A percentile compares a stretch with the other conserved stretches of the same genome.
Evolutionary conservation across 352 stramenopile genomes (phyloP).

Genomic region (Phytophthora ramorum): DNA sequence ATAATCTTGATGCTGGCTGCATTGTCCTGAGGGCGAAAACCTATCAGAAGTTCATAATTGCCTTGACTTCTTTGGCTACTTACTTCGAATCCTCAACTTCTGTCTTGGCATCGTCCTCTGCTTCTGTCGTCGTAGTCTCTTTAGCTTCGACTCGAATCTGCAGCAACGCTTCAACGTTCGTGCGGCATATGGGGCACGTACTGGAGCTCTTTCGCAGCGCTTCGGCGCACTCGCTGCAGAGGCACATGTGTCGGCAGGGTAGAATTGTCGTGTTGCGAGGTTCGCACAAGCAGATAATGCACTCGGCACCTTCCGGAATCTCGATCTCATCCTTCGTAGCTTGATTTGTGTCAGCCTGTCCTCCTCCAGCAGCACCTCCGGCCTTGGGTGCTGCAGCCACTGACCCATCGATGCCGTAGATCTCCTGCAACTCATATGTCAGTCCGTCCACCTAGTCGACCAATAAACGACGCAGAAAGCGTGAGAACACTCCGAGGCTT

Average conservation of each 20-base stretch:
- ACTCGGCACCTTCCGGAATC: constrained; percentile 82
- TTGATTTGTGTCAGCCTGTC: constrained; percentile 33
- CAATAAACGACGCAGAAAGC: neutral
- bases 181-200: constrained; percentile 86
- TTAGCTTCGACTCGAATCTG: constrained; percentile 77
- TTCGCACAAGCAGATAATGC: constrained; percentile 89
- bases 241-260: constrained; percentile 89
- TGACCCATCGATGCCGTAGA: constrained; percentile 86
- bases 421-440: constrained; percentile 90
- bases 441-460: constrained; percentile 58
- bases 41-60: neutral
- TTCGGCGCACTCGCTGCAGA: constrained; percentile 84
- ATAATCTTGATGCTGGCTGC: neutral
- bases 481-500: neutral
- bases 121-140: constrained; percentile 32
- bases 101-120: constrained; percentile 25
- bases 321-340: constrained; percentile 57
- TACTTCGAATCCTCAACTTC: constrained; percentile 25
- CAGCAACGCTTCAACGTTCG: constrained; percentile 75
- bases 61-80: constrained; percentile 1
- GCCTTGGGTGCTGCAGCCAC: constrained; percentile 57
- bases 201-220: constrained; percentile 70
- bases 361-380: constrained; percentile 24
- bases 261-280: constrained; percentile 84
- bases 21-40: neutral